Conservation (phyloP, 176 grass and related monocot species). For the Oryza brachyantha region DNA sequence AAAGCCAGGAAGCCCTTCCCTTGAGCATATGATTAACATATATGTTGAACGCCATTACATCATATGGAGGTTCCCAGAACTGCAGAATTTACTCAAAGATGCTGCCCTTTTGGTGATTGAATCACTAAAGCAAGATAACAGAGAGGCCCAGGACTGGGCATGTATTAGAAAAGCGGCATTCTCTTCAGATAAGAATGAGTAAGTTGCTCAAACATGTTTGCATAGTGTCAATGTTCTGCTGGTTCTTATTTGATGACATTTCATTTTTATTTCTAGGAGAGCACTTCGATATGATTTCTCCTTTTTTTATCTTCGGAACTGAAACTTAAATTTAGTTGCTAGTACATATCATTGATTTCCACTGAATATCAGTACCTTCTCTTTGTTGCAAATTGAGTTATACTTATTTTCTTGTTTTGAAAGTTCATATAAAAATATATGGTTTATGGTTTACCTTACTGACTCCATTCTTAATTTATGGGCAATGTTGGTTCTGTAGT, state of each 20-base stretch:
- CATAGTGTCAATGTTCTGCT: not conserved
- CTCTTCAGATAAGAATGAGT: constrained; percentile 92
- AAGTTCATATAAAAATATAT: not conserved
- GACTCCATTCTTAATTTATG: constrained; percentile 6
- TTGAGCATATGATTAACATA: constrained; percentile 96
- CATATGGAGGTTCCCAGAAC: constrained; percentile 96
- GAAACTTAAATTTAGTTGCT: not conserved
- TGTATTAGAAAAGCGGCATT: constrained; percentile 86
- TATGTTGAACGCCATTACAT: constrained; percentile 94
- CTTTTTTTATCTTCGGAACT: constrained; percentile 3
- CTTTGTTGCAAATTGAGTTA: not conserved
- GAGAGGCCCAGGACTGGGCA: constrained; percentile 80
- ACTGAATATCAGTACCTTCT: not conserved
- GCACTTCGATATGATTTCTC: not conserved
- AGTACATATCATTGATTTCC: not conserved
- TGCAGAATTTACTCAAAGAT: constrained; percentile 86
- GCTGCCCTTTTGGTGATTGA: constrained; percentile 82
- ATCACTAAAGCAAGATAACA: constrained; percentile 69
- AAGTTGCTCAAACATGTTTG: constrained; percentile 40
- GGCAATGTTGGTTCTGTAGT: constrained; percentile 6
- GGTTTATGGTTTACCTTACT: not conserved
- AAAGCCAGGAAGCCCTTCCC: constrained; percentile 87
- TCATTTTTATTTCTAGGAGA: not conserved
- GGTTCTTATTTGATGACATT: not conserved
- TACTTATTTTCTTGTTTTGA: not conserved